phyloP scores from a whole-genome alignment of 106 monocot genomes.

The Iris macrosiphon region DNA sequence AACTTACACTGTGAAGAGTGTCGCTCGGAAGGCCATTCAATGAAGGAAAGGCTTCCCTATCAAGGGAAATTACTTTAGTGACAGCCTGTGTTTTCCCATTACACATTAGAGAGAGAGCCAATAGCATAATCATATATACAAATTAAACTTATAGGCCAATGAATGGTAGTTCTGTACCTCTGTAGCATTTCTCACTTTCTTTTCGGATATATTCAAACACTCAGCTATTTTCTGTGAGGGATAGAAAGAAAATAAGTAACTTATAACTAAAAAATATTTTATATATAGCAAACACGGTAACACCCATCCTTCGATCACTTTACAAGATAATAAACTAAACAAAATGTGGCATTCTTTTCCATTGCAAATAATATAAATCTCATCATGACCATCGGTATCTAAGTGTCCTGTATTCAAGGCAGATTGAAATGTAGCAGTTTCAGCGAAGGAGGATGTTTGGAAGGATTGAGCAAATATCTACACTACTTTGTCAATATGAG shows the following conservation, averaged over 20 bases:
- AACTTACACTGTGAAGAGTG: constrained; percentile 88
- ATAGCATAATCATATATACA: background rate
- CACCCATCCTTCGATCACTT: too few species aligned
- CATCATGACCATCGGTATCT: background rate
- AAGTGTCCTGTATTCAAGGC: too few species aligned
- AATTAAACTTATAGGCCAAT: background rate
- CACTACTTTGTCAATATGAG: too few species aligned
- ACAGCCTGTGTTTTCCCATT: constrained; percentile 47
- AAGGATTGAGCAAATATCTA: too few species aligned
- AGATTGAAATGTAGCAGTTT: too few species aligned
- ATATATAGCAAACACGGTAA: too few species aligned
- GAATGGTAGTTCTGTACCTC: constrained; percentile 43
- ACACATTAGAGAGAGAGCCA: constrained; percentile 2
- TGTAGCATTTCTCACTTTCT: constrained; percentile 91
- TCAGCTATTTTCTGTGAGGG: constrained; percentile 73
- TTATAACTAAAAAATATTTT: background rate
- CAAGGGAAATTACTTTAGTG: constrained; percentile 77
- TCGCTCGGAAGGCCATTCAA: constrained; percentile 68
- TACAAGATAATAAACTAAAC: too few species aligned
- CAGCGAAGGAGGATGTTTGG: too few species aligned
- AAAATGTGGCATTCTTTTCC: too few species aligned
- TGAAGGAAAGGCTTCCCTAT: constrained; percentile 81
- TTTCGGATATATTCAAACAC: constrained; percentile 67
- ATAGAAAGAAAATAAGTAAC: background rate
- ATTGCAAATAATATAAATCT: background rate